These are phyloP conservation scores for Pulveroboletus ravenelii DNA, from an alignment of 768 basidiomycete genomes.

Conservation along the genomic window DNA sequence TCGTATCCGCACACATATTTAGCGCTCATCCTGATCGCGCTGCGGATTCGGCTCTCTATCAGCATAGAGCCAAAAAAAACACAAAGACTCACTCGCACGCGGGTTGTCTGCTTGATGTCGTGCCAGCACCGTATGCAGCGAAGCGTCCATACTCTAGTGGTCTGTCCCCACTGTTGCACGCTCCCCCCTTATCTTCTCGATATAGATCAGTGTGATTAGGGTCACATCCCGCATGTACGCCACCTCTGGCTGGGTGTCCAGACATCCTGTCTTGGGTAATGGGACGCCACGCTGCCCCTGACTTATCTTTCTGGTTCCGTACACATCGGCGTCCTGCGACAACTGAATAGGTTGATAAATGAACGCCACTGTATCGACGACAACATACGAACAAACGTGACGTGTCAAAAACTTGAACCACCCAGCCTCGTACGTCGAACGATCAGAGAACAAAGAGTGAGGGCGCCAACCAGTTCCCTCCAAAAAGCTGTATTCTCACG, in stretches of 20 bases:
- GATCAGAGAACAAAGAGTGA: too few relatives aligned
- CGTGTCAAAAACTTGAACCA: not conserved
- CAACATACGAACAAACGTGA: too few relatives aligned
- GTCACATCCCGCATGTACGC: not conserved
- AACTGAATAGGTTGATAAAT: too few relatives aligned
- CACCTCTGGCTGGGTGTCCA: not conserved
- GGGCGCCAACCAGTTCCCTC: too few relatives aligned
- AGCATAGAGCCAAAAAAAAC: not conserved
- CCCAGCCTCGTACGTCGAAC: not conserved
- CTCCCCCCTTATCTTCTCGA: constrained; percentile 1
- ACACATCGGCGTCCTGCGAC: too few relatives aligned
- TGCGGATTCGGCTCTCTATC: not conserved
- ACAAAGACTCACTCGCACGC: not conserved
- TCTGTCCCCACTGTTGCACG: not conserved
- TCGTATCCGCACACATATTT: not conserved
- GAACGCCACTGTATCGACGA: too few relatives aligned
- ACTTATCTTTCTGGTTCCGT: not conserved
- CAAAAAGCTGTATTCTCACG: too few relatives aligned
- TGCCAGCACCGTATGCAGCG: not conserved
- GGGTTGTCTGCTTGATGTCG: not conserved
- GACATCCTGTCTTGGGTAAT: not conserved
- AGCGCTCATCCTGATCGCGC: not conserved
- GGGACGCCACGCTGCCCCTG: not conserved
- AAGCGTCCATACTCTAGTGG: not conserved
- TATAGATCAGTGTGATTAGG: not conserved